Conservation (phyloP, 2,329 filamentous ascomycete species). For the Colletotrichum limetticola region DNA sequence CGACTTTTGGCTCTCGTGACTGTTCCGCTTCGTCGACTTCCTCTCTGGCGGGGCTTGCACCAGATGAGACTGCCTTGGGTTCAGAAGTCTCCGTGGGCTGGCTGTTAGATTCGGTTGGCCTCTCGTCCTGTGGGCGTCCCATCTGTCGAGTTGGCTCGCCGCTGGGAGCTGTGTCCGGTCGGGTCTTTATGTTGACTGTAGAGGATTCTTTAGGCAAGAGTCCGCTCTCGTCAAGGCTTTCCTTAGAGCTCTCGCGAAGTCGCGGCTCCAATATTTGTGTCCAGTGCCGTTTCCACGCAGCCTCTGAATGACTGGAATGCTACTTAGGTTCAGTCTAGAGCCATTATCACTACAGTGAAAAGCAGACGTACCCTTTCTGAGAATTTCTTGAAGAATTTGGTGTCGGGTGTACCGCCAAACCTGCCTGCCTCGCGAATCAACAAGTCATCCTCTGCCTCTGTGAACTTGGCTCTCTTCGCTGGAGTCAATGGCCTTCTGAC, state of each 20-base stretch:
- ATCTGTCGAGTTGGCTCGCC: neutral
- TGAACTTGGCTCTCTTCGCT: neutral
- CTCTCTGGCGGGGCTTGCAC: neutral
- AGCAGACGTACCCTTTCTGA: constrained; percentile 4
- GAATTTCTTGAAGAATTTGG: constrained; percentile 12
- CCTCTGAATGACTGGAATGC: neutral
- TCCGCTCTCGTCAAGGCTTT: neutral
- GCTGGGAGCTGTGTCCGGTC: neutral
- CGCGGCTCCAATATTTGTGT: neutral
- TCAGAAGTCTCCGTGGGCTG: neutral
- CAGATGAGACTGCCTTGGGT: neutral
- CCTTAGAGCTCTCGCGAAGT: neutral
- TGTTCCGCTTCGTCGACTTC: neutral
- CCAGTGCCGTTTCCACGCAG: constrained; percentile 14
- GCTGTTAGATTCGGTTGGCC: neutral
- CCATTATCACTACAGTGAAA: neutral
- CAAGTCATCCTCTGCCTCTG: constrained; percentile 10
- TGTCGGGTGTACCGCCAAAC: neutral
- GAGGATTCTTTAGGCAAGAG: neutral
- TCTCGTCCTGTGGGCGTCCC: neutral
- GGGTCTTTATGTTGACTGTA: neutral
- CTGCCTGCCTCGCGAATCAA: constrained; percentile 5
- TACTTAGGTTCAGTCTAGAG: neutral
- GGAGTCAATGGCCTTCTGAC: neutral
- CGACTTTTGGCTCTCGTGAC: neutral